Conservation (phyloP, 1,284 basidiomycete genomes). For the Phylloporus sp. region DNA sequence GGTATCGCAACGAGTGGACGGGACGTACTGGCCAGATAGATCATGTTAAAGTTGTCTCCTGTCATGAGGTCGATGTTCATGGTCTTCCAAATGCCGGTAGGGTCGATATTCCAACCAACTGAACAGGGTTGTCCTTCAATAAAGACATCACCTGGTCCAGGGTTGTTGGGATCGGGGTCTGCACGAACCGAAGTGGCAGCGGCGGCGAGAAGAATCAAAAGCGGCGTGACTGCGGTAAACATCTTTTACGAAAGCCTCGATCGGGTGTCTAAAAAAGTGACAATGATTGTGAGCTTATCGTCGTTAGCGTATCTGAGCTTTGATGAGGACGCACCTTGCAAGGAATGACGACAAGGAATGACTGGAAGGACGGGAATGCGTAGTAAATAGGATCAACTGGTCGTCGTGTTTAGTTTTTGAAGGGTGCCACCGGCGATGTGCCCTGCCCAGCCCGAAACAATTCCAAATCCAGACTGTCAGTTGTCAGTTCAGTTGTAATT, state of each 20-base stretch:
- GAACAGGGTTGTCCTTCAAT: constrained; percentile 57
- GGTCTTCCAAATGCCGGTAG: constrained; percentile 59
- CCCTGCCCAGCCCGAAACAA: not conserved
- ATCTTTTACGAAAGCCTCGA: constrained; percentile 8
- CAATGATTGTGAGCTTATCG: not conserved
- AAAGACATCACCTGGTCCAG: constrained; percentile 60
- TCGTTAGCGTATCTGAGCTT: not conserved
- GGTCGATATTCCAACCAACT: constrained; percentile 60
- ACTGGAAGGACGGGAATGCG: constrained; percentile 3
- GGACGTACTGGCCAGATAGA: constrained; percentile 64
- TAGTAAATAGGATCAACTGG: too few species aligned
- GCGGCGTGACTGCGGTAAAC: constrained; percentile 47
- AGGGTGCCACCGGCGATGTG: too few species aligned
- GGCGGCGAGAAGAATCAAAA: constrained; percentile 47
- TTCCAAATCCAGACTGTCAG: constrained; percentile 5
- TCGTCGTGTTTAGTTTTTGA: not conserved
- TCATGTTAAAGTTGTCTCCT: constrained; percentile 74
- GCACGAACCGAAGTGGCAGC: constrained; percentile 47
- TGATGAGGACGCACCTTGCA: constrained; percentile 12
- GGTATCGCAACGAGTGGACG: not conserved
- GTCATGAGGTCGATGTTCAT: constrained; percentile 82
- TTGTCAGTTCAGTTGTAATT: constrained; percentile 7
- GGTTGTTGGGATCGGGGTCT: constrained; percentile 56
- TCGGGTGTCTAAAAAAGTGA: constrained; percentile 6
- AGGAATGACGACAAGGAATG: constrained; percentile 10